These are phyloP conservation scores for Cenchrus americanus DNA, from an alignment of 176 grass and related monocot species.

Conservation along the genomic window DNA sequence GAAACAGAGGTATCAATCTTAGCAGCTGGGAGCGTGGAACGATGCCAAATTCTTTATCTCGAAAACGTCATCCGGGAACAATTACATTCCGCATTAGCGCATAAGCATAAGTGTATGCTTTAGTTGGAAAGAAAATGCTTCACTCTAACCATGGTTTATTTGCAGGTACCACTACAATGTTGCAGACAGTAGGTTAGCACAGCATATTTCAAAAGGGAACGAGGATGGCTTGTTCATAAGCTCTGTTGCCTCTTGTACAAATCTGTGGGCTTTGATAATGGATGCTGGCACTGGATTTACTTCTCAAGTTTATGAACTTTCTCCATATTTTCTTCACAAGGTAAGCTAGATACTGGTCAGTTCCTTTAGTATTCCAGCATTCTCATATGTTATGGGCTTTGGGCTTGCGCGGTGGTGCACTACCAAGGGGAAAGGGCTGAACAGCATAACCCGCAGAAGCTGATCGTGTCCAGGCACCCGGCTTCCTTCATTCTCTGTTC, in stretches of 20 bases:
- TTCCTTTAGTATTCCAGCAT: constrained; percentile 13
- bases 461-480: background rate
- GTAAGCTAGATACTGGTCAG: constrained; percentile 8
- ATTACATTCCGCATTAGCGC: too few species aligned
- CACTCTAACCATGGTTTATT: constrained; percentile 20
- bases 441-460: background rate
- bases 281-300: constrained; percentile 90
- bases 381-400: background rate
- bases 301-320: constrained; percentile 89
- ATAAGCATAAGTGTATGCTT: background rate
- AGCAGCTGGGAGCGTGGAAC: too few species aligned
- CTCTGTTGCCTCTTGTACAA: constrained; percentile 83
- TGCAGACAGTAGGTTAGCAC: constrained; percentile 71
- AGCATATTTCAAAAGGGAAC: constrained; percentile 88
- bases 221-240: constrained; percentile 92
- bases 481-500: background rate
- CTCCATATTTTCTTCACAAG: constrained; percentile 82
- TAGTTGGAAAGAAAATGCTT: constrained; percentile 34
- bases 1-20: constrained; percentile 77
- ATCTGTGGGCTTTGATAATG: constrained; percentile 97
- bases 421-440: background rate
- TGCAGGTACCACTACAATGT: constrained; percentile 98
- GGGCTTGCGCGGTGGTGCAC: background rate
- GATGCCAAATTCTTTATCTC: too few species aligned
- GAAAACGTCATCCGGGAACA: too few species aligned